Evolutionary conservation across 2,329 filamentous ascomycete species (phyloP).

Genomic region (Pseudogymnoascus sp.): DNA sequence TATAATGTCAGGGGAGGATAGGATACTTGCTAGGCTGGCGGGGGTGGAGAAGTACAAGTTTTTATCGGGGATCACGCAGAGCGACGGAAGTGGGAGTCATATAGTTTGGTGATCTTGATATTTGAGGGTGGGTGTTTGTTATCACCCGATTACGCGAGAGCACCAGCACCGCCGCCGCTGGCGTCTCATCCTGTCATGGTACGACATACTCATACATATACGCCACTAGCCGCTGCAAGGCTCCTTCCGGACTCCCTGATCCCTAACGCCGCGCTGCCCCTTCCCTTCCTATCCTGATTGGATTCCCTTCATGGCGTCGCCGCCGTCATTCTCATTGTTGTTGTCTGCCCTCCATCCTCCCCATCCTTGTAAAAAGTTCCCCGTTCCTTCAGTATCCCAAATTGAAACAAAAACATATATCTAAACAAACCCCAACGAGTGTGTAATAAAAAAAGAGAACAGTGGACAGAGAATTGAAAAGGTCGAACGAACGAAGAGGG

Average conservation of each 20-base stretch:
- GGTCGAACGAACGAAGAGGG: constrained; percentile 13
- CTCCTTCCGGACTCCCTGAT: background rate
- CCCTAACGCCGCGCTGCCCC: background rate
- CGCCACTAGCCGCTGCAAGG: background rate
- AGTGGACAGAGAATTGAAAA: constrained; percentile 9
- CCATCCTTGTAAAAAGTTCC: background rate
- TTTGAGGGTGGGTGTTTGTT: too few species aligned
- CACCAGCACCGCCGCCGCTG: background rate
- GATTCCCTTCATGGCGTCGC: background rate
- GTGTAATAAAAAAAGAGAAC: background rate
- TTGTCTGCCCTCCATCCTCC: background rate
- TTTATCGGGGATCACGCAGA: background rate
- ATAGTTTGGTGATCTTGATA: too few species aligned
- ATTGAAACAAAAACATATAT: background rate
- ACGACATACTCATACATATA: constrained; percentile 9
- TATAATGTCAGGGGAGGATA: too few species aligned
- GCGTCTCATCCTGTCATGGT: background rate
- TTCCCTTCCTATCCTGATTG: background rate
- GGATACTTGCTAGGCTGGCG: background rate
- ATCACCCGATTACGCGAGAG: background rate
- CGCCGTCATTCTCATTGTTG: background rate
- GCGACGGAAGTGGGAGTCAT: too few species aligned
- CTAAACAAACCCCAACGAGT: constrained; percentile 5
- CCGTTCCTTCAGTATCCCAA: background rate
- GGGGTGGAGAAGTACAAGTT: background rate